phyloP scores from a whole-genome alignment of 2,329 filamentous ascomycete species.

The Epichloe glyceriae region DNA sequence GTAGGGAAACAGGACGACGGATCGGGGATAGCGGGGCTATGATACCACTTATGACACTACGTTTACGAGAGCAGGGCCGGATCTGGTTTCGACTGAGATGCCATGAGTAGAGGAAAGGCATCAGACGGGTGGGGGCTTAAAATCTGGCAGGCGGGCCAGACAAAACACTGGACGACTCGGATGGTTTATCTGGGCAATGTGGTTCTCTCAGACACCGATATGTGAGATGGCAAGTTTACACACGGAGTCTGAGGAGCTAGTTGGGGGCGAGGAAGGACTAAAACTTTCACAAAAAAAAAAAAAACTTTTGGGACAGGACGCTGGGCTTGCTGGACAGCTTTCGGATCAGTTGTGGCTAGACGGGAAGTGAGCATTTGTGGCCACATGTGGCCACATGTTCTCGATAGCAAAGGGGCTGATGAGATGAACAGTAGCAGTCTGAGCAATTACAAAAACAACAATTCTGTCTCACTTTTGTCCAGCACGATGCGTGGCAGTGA shows the following conservation, averaged over 20 bases:
- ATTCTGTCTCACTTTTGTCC: constrained; percentile 2
- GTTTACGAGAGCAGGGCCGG: constrained; percentile 9
- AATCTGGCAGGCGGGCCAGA: neutral
- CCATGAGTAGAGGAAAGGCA: neutral
- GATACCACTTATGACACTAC: constrained; percentile 24
- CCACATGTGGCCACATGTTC: neutral
- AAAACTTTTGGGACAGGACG: constrained; percentile 15
- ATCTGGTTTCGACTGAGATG: neutral
- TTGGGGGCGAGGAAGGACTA: constrained; percentile 11
- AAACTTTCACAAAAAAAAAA: constrained; percentile 15
- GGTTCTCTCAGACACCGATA: neutral
- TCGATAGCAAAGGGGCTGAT: neutral
- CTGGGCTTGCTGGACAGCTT: constrained; percentile 7
- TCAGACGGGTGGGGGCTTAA: neutral
- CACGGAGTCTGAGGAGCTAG: neutral
- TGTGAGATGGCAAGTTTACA: constrained; percentile 1
- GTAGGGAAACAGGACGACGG: constrained; percentile 10
- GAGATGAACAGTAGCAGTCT: constrained; percentile 3
- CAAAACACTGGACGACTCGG: neutral
- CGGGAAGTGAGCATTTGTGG: neutral
- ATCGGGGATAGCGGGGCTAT: constrained; percentile 17
- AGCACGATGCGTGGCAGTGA: neutral
- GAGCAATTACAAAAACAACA: neutral
- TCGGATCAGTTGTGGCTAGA: constrained; percentile 4
- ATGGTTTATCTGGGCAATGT: neutral